These are phyloP conservation scores for Leishmania arabica DNA, from an alignment of 208 protist species.

Conservation along the genomic window DNA sequence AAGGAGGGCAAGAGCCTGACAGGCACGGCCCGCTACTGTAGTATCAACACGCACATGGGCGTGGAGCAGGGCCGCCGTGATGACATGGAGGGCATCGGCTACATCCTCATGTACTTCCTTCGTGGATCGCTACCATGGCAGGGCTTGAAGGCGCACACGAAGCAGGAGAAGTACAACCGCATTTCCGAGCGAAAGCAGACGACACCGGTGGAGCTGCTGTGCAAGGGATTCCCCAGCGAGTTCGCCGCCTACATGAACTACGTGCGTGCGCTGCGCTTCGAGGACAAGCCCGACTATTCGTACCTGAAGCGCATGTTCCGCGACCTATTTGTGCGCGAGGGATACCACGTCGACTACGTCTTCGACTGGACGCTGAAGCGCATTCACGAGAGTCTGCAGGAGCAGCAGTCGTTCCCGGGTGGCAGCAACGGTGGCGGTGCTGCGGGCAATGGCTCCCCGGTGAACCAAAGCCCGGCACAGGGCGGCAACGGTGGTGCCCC, in stretches of 20 bases:
- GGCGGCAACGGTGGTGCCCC: conserved; percentile 23
- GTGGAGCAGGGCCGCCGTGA: conserved; percentile 97
- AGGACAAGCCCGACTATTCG: conserved; percentile 99
- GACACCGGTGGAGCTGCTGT: conserved; percentile 96
- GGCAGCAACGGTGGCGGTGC: conserved; percentile 17
- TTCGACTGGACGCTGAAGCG: conserved; percentile 98
- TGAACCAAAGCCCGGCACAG: conserved; percentile 16
- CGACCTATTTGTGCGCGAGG: conserved; percentile 98
- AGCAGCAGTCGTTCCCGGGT: conserved; percentile 42
- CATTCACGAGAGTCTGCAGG: conserved; percentile 69
- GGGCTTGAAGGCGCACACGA: conserved; percentile 95
- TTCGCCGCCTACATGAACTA: conserved; percentile 99
- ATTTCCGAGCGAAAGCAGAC: conserved; percentile 98
- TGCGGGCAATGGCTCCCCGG: conserved; percentile 23
- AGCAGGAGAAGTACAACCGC: conserved; percentile 99
- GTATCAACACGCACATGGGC: conserved; percentile 99
- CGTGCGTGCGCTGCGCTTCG: conserved; percentile 96
- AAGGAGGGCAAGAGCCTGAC: conserved; percentile 99
- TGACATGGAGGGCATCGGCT: conserved; percentile 98
- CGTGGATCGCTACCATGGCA: conserved; percentile 99
- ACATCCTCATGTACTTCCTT: conserved; percentile 99
- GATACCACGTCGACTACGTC: conserved; percentile 98
- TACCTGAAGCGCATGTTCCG: conserved; percentile 98
- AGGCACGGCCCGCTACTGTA: conserved; percentile 99
- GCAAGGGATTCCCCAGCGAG: conserved; percentile 93